phyloP scores from a whole-genome alignment of 108 stramenopile genomes.

The Cyclotella atomus region DNA sequence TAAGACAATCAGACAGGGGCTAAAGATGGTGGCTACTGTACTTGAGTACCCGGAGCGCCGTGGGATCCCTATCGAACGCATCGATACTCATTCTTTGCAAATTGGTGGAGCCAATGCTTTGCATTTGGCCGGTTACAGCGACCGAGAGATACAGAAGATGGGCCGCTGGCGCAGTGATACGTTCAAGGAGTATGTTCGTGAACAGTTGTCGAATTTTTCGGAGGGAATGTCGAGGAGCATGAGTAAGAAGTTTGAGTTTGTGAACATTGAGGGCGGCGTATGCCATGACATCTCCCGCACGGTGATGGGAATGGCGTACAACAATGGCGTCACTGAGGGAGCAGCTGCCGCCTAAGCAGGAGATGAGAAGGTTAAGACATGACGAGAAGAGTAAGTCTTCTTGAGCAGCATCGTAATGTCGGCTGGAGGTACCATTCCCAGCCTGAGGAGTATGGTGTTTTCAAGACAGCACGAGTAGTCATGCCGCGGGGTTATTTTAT shows the following conservation, averaged over 20 bases:
- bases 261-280: conserved; percentile 5
- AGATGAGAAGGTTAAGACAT: neutral
- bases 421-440: too few relatives aligned
- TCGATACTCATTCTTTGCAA: conserved; percentile 8
- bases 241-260: neutral
- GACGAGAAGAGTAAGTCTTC: too few relatives aligned
- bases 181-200: conserved; percentile 17
- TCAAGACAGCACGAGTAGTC: too few relatives aligned
- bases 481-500: too few relatives aligned
- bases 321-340: neutral
- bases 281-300: neutral
- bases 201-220: neutral
- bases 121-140: conserved; percentile 6
- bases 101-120: conserved; percentile 13
- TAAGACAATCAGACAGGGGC: neutral
- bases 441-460: too few relatives aligned
- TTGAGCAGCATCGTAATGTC: too few relatives aligned
- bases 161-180: conserved; percentile 3
- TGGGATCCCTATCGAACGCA: conserved; percentile 18
- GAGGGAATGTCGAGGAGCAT: conserved; percentile 3
- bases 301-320: neutral
- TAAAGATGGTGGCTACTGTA: neutral
- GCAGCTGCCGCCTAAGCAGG: neutral
- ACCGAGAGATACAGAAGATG: conserved; percentile 21
- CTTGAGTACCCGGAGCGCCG: conserved; percentile 4